A percentile compares a stretch with the other conserved stretches of the same genome.
phyloP scores from a whole-genome alignment of 176 grass and related monocot species.

The Oropetium thomaeum region DNA sequence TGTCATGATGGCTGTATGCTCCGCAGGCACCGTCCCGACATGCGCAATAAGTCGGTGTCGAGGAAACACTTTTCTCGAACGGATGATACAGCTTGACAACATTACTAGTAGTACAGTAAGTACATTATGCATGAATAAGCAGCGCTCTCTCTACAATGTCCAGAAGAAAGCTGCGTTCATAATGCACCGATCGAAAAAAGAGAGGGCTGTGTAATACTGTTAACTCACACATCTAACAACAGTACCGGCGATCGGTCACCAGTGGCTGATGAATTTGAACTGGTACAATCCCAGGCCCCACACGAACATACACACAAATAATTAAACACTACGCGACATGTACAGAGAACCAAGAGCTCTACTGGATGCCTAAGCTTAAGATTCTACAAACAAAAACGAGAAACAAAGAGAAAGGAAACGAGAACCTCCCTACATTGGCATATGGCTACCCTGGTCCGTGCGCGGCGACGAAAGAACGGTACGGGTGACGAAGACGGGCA shows the following conservation, averaged over 20 bases:
- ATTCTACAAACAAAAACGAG: neutral
- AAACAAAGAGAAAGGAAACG: neutral
- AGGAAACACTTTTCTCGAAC: neutral
- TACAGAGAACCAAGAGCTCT: neutral
- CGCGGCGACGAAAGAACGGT: neutral
- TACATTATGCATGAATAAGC: too few relatives aligned
- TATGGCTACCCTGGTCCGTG: neutral
- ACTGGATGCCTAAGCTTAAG: neutral
- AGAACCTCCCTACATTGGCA: neutral
- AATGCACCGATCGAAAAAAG: too few relatives aligned
- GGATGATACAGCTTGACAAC: too few relatives aligned
- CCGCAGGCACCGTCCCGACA: neutral
- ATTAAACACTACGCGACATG: conserved; percentile 4
- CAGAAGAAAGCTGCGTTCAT: too few relatives aligned
- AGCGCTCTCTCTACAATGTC: too few relatives aligned
- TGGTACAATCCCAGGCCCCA: neutral
- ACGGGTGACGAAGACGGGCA: too few relatives aligned
- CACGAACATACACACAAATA: neutral
- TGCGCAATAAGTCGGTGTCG: neutral
- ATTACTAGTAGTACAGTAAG: too few relatives aligned
- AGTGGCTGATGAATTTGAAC: neutral
- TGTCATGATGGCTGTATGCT: neutral
- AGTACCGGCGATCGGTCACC: neutral
- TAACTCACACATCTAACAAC: neutral
- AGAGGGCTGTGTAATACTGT: neutral